phyloP scores from a whole-genome alignment of 1,139 yeast species.

The Candida sanyaensis region DNA sequence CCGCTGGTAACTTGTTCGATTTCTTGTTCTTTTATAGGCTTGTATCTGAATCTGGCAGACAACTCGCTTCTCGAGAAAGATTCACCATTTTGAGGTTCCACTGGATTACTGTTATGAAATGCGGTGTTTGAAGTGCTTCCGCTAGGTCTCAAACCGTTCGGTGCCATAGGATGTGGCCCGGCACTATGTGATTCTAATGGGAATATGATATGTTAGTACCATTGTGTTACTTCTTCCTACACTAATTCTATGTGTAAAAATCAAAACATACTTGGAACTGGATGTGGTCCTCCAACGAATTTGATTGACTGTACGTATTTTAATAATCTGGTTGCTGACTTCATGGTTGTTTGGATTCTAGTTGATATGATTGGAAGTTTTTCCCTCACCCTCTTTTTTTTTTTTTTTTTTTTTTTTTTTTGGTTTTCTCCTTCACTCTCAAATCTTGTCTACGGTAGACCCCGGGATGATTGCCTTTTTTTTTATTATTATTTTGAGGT shows the following conservation, averaged over 20 bases:
- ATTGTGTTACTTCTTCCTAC: background rate
- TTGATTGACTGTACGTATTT: conserved; percentile 59
- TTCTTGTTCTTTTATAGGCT: conserved; percentile 62
- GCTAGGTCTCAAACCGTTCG: conserved; percentile 51
- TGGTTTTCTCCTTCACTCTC: background rate
- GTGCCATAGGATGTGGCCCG: conserved; percentile 52
- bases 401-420: conserved; percentile 1
- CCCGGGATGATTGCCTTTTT: background rate
- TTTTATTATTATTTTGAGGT: too few species aligned
- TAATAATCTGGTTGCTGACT: conserved; percentile 25
- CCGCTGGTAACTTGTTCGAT: conserved; percentile 74
- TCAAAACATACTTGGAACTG: conserved; percentile 24
- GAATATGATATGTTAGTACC: conserved; percentile 5
- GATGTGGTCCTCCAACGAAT: conserved; percentile 63
- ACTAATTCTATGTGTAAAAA: conserved; percentile 10
- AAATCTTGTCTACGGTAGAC: too few species aligned
- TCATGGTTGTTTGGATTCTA: conserved; percentile 13
- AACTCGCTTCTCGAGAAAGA: conserved; percentile 62
- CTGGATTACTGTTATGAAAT: conserved; percentile 32
- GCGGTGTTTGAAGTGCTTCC: conserved; percentile 12
- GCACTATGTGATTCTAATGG: conserved; percentile 22
- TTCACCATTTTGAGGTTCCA: conserved; percentile 49
- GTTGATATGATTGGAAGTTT: conserved; percentile 2
- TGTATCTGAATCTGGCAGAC: conserved; percentile 71
- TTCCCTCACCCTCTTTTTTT: conserved; percentile 1